Evolutionary conservation across 139 green algal genomes (phyloP).

Genomic region (Picochlorum sp.): DNA sequence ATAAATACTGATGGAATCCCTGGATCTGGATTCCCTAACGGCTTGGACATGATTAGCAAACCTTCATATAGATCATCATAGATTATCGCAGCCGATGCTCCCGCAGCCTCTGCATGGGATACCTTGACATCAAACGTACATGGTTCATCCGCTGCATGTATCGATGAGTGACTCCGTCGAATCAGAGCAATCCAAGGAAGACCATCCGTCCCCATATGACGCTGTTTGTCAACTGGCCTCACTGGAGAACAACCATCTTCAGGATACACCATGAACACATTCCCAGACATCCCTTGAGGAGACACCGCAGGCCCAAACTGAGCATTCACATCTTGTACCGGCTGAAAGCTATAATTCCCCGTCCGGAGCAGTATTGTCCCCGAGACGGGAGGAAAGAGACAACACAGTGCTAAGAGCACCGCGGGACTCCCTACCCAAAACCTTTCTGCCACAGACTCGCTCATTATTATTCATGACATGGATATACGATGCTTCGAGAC

Average conservation of each 20-base stretch:
- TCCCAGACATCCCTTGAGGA: constrained; percentile 42
- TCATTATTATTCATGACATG: too few species aligned
- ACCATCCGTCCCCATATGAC: neutral
- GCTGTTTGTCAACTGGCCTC: neutral
- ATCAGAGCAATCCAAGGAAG: constrained; percentile 63
- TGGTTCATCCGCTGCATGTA: constrained; percentile 20
- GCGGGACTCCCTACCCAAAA: too few species aligned
- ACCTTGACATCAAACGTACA: constrained; percentile 84
- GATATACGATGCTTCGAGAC: too few species aligned
- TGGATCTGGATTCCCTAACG: constrained; percentile 39
- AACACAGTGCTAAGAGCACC: too few species aligned
- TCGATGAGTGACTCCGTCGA: constrained; percentile 35
- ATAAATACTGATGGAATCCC: constrained; percentile 74
- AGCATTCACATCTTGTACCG: constrained; percentile 40
- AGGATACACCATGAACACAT: constrained; percentile 47
- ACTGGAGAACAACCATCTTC: constrained; percentile 51
- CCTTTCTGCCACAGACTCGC: too few species aligned
- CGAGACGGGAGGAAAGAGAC: neutral
- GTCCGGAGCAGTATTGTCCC: constrained; percentile 3
- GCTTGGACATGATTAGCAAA: constrained; percentile 76
- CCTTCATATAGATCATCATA: constrained; percentile 61
- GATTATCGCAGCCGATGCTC: constrained; percentile 63
- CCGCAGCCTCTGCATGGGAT: constrained; percentile 51
- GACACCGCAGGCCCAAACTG: constrained; percentile 61
- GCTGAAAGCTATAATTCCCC: constrained; percentile 14